Evolutionary conservation across 208 protist species (phyloP).

Genomic region (Strigomonas galati): DNA sequence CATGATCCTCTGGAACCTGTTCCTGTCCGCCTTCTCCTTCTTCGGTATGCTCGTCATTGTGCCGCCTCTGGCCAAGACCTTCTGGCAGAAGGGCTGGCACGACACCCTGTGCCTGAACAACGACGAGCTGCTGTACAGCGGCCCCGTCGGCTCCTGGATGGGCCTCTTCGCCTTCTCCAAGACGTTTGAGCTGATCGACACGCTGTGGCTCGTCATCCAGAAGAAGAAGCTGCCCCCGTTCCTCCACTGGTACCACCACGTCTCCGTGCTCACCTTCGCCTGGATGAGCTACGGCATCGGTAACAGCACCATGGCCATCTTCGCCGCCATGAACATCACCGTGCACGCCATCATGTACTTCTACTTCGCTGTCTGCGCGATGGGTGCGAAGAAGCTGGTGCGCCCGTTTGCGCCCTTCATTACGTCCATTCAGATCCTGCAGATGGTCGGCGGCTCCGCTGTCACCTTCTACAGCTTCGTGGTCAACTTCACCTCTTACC

Average conservation of each 20-base stretch:
- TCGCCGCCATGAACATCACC: conserved; percentile 91
- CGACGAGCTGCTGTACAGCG: conserved; percentile 46
- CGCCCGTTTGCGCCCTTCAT: conserved; percentile 80
- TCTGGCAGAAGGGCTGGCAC: conserved; percentile 35
- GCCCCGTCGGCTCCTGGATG: conserved; percentile 54
- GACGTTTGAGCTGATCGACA: conserved; percentile 84
- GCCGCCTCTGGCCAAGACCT: conserved; percentile 31
- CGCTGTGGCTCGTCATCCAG: conserved; percentile 72
- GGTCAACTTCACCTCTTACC: conserved; percentile 4
- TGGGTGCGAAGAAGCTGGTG: conserved; percentile 54
- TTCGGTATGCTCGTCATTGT: conserved; percentile 66
- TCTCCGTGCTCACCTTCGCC: conserved; percentile 87
- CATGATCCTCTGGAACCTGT: conserved; percentile 72
- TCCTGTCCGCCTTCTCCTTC: conserved; percentile 79
- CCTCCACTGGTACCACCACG: conserved; percentile 94
- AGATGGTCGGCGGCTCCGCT: conserved; percentile 83
- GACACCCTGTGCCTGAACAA: conserved; percentile 54
- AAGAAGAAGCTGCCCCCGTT: conserved; percentile 82
- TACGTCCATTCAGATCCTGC: conserved; percentile 83
- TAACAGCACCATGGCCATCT: conserved; percentile 61
- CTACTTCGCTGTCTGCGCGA: conserved; percentile 87
- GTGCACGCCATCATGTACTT: conserved; percentile 95
- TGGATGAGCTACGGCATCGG: conserved; percentile 71
- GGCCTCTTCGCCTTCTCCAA: conserved; percentile 79
- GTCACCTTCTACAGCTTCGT: conserved; percentile 27